A percentile compares a stretch with the other conserved stretches of the same genome.
These are phyloP conservation scores for Helotiales sp. DNA, from an alignment of 2,329 filamentous ascomycete species.

Conservation along the genomic window DNA sequence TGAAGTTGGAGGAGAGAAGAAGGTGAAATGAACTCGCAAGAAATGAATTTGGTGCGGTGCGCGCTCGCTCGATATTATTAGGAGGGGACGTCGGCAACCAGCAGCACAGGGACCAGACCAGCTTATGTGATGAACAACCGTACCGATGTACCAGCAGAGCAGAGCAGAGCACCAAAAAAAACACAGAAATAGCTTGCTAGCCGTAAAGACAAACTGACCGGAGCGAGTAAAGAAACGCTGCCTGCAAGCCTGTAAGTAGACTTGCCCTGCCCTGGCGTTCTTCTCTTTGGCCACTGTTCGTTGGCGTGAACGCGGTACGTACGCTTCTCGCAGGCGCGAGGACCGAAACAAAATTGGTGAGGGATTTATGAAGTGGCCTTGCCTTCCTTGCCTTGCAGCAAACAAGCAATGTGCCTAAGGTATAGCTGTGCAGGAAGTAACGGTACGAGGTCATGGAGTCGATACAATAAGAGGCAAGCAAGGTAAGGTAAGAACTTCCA, in stretches of 20 bases:
- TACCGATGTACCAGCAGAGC: neutral
- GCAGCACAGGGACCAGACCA: constrained; percentile 1
- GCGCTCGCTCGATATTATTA: constrained; percentile 2
- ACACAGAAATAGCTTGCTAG: neutral
- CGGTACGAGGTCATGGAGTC: neutral
- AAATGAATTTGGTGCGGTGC: neutral
- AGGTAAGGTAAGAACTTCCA: neutral
- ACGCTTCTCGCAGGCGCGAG: neutral
- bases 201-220: neutral
- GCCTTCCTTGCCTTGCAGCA: too few species aligned
- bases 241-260: too few species aligned
- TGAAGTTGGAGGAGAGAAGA: neutral
- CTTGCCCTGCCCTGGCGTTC: neutral
- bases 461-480: neutral
- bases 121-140: constrained; percentile 7
- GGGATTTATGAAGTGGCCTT: constrained; percentile 19
- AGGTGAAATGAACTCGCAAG: neutral
- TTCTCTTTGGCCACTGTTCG: neutral
- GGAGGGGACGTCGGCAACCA: neutral
- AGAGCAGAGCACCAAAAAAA: neutral
- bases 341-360: constrained; percentile 12
- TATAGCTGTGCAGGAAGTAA: neutral
- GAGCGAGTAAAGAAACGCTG: neutral
- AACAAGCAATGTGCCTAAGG: neutral
- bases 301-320: neutral